Evolutionary conservation across 2,329 filamentous ascomycete species (phyloP), one percentile per base, ranked within the genome.

Genomic region (Aspergillus tanneri): DNA sequence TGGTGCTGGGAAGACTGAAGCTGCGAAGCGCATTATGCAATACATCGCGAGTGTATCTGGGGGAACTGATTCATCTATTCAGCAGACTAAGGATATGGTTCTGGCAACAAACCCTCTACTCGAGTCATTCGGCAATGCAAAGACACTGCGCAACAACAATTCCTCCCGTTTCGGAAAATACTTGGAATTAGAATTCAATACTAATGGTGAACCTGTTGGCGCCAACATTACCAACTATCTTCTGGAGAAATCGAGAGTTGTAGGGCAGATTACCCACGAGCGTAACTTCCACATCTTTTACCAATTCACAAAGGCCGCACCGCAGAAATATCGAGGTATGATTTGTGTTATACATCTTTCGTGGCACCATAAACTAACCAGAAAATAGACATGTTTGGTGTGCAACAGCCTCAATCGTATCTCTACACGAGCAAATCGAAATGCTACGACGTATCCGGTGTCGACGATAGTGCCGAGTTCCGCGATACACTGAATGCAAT

Each of bases 261-360:
- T 96, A 8, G 90, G 92, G 12, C 93, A 97, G 75, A 97, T 97
- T 60, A 79, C 76, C 49, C 95, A 96, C 69, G 93, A 99, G 79
- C 84, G 93, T 60, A 97, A 96, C 73, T 99, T 99, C 72, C 93
- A 99, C 73, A 97, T 99, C 63, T 99, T 99, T 71, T 99, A 99
- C 73, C 93, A 99, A 71, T 96, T 97, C 71, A 89, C 93, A 38
- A 99, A 97, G 73, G 90, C 88, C 3, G 92, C 92, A 8, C 87
- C 90, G n/a, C 80, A 86, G 58, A 83, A 86, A 50, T 95, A 97
- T 71, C 81, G 90, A 67, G 76, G 77, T 79, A 70, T 50, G 65
- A 4, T 3, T n/a, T 43, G 39, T 24, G 12, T 38, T 30, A 46
- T 24, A 41, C 22, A n/a, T 19, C 19, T 10, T 23, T 14, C 22